Base-by-base conservation (phyloP, 495 filamentous ascomycete genomes). In the Podospora australis region DNA sequence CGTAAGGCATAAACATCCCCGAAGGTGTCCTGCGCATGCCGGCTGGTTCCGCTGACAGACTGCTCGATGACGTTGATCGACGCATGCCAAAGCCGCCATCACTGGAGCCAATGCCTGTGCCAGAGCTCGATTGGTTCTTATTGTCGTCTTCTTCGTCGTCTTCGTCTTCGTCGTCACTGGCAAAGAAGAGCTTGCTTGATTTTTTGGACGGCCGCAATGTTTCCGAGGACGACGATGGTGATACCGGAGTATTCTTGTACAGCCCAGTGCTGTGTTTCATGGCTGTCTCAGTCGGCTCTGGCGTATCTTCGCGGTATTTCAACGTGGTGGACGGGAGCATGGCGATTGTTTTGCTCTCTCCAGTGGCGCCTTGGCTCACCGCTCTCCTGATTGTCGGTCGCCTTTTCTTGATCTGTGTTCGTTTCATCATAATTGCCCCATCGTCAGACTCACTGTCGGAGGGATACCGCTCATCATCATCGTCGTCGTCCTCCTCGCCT, bases 321-420 rank as follows among this genome's bases (percentile, higher is more conserved):
- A 98, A 71, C 5, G 87, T 96, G 3, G 92, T 97, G 0, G 88
- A 86, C 5, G 90, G 90, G 16, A 98, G 73, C 69, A 88, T 94
- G 8, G 88, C 90, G 62, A 98, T 98, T 10, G 86, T 96, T 62
- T 87, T 92, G 68, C 84, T 87, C 50, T 95, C 90, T 23, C 63
- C 63, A 40, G 59, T 77, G 43, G 74, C 73, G 50, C 71, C 82
- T 19, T 56, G 40, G 43, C 58, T 66, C 51, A 71, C 81, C 36
- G 65, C 74, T 45, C 64, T 63, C 22, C 64, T 73, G 49, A 74
- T 70, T 1, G 69, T 41, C n/a, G 63, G 65, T 11, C 67, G 64
- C 32, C 57, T 59, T 59, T 68, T 72, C 45, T 62, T 63, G 20
- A 14, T 50, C 49, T 70, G 65, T 44, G 66, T 76, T 50, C 74